A percentile compares a stretch with the other conserved stretches of the same genome.
These are phyloP conservation scores for Suillus americanus DNA, from an alignment of 768 basidiomycete species.

Conservation along the genomic window DNA sequence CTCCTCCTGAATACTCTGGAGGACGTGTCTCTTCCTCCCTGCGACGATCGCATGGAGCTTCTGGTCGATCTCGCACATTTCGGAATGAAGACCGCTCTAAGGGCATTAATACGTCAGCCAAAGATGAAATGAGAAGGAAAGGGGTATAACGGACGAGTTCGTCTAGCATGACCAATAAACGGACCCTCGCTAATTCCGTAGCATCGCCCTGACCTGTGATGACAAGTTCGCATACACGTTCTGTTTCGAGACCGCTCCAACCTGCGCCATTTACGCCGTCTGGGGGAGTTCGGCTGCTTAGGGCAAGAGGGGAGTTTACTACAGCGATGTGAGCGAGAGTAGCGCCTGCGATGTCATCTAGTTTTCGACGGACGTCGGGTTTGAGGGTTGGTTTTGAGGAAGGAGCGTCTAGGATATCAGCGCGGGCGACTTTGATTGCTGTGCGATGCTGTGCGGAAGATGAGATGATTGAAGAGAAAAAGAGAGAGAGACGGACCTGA, in stretches of 20 bases:
- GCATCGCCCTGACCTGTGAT: conserved; percentile 87
- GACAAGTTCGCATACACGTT: conserved; percentile 90
- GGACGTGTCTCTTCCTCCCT: conserved; percentile 79
- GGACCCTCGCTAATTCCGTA: conserved; percentile 88
- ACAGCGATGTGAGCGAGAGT: conserved; percentile 94
- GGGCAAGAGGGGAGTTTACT: conserved; percentile 78
- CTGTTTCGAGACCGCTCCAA: conserved; percentile 91
- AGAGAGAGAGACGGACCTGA: conserved; percentile 48
- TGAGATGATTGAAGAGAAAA: conserved; percentile 9
- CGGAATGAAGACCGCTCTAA: conserved; percentile 88
- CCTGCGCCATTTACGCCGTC: conserved; percentile 76
- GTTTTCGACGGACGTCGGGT: conserved; percentile 73
- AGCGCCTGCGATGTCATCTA: conserved; percentile 94
- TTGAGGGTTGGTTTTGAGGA: conserved; percentile 79
- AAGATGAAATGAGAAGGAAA: conserved; percentile 12
- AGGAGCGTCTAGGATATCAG: conserved; percentile 88
- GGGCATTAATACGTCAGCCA: conserved; percentile 11
- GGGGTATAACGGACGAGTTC: conserved; percentile 68
- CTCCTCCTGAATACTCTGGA: conserved; percentile 95
- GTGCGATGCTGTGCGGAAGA: conserved; percentile 63
- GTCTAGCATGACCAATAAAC: conserved; percentile 90
- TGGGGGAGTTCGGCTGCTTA: conserved; percentile 74
- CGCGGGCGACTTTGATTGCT: conserved; percentile 86
- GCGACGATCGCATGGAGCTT: conserved; percentile 91
- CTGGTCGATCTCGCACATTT: conserved; percentile 91